Base-by-base conservation (phyloP, 2,329 filamentous ascomycete genomes). In the Cladobotryum protrusum region DNA sequence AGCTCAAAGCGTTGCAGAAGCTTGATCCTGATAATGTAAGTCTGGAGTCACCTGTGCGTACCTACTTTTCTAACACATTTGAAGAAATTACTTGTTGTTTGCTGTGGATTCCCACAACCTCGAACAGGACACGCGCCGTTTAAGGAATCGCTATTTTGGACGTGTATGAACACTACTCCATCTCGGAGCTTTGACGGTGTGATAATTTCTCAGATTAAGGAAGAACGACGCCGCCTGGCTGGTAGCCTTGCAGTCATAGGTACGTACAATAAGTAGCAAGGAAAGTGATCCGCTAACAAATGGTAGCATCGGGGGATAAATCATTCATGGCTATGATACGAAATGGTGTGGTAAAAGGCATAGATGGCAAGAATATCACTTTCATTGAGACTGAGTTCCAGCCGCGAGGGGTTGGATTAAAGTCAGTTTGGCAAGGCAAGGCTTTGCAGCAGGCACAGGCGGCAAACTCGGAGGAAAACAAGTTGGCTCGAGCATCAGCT, bases 61-160 rank as follows among this genome's bases (percentile, higher is more conserved):
- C 12, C 29, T 17, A 33, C 6, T 20, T 7, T 50, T 17, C 6
- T 32, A 15, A 41, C 14, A 43, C 35, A 32, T 20, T n/a, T 39
- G 18, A 18, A 53, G 40, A 41, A 53, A 37, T 29, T 53, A 4
- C 37, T 53, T 44, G 15, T 53, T 8, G 15, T 53, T 12, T 53
- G 9, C 44, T 53, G 29, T 12, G 32, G 44, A 13, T 53, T 50
- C 45, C 45, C 32, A 35, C 11, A 15, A 2, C 15, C 19, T 39
- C 13, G 32, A 13, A 42, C 7, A 4, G 37, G 47, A 29, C 36
- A 43, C n/a, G 33, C 32, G 13, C 47, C 33, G 29, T 52, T 52
- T 15, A 37, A 45, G 35, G 42, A 52, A 35, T 52, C 34, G 13
- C 19, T 4, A 13, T 47, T 24, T 43, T 52, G 13, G 37, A 49